Percentiles rank a stretch among this genome's conserved stretches.
These are phyloP conservation scores for Ascochyta lentis DNA, from an alignment of 2,329 filamentous ascomycete genomes.

Conservation along the genomic window DNA sequence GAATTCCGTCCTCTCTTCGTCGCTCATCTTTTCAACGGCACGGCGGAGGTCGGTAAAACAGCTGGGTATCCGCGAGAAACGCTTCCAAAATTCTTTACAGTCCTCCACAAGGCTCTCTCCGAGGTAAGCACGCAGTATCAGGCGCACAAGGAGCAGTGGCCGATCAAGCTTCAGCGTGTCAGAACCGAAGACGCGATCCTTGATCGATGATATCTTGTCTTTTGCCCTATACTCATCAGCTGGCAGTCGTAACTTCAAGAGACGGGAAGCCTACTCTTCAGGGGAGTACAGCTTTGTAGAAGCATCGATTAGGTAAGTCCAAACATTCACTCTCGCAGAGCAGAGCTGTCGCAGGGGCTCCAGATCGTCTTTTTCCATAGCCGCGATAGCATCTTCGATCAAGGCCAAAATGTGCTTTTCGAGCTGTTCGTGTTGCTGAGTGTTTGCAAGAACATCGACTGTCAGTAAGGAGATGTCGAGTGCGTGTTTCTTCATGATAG, in stretches of 20 bases:
- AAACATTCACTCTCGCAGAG: slow-evolving; percentile 28
- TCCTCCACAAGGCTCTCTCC: slow-evolving; percentile 17
- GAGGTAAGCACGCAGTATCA: slow-evolving; percentile 21
- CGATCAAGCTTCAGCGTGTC: slow-evolving; percentile 22
- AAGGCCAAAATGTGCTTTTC: slow-evolving; percentile 23
- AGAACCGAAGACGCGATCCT: slow-evolving; percentile 21
- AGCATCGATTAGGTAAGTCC: slow-evolving; percentile 27
- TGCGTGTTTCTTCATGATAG: slow-evolving; percentile 29
- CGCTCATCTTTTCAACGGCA: slow-evolving; percentile 26
- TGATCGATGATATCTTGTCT: slow-evolving; percentile 11
- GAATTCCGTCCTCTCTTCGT: slow-evolving; percentile 24
- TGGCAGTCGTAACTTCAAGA: not conserved
- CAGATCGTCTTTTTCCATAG: not conserved
- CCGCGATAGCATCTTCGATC: slow-evolving; percentile 20
- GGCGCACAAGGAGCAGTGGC: slow-evolving; percentile 22
- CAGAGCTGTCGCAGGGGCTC: slow-evolving; percentile 24
- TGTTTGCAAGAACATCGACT: slow-evolving; percentile 19
- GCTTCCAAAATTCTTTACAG: slow-evolving; percentile 34
- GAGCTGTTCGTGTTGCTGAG: slow-evolving; percentile 25
- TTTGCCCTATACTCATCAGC: slow-evolving; percentile 11
- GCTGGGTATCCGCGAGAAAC: slow-evolving; percentile 24
- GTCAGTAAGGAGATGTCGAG: slow-evolving; percentile 32
- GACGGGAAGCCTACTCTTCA: slow-evolving; percentile 18
- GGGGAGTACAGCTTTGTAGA: slow-evolving; percentile 3
- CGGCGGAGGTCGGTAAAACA: slow-evolving; percentile 41